Percentiles rank a stretch among this genome's conserved stretches.
Evolutionary conservation across 805 yeast genomes (phyloP).

Genomic region (Lachancea meyersii): DNA sequence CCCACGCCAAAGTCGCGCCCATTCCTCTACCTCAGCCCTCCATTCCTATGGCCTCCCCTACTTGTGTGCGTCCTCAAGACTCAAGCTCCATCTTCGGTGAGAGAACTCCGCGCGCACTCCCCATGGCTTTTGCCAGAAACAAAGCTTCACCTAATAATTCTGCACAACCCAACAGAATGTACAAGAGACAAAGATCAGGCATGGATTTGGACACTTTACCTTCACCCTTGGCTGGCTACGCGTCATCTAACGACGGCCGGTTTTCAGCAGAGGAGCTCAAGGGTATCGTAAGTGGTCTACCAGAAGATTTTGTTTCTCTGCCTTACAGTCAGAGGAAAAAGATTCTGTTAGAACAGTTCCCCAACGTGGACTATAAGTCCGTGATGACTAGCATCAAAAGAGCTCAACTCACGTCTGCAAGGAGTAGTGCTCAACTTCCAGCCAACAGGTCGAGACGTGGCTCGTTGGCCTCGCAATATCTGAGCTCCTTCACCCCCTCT

Average conservation of each 20-base stretch:
- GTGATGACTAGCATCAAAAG: slow-evolving; percentile 29
- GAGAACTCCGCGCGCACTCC: neutral
- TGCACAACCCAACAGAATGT: neutral
- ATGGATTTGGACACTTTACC: slow-evolving; percentile 1
- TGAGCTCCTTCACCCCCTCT: slow-evolving; percentile 32
- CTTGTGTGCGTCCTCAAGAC: neutral
- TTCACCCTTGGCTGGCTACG: slow-evolving; percentile 5
- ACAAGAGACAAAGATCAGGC: slow-evolving; percentile 7
- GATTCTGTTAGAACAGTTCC: slow-evolving; percentile 32
- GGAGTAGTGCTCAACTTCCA: slow-evolving; percentile 22
- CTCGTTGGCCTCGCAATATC: slow-evolving; percentile 31
- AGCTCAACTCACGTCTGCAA: slow-evolving; percentile 20
- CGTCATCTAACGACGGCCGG: slow-evolving; percentile 3
- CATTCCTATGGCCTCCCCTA: neutral
- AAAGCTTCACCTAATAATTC: slow-evolving; percentile 1
- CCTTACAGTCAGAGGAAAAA: slow-evolving; percentile 59
- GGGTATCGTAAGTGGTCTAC: slow-evolving; percentile 35
- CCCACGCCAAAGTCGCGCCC: slow-evolving; percentile 12
- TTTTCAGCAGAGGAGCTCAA: slow-evolving; percentile 26
- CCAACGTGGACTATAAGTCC: slow-evolving; percentile 33
- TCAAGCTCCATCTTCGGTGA: neutral
- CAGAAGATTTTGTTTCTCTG: slow-evolving; percentile 46
- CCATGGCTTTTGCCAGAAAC: neutral
- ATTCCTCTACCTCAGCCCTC: slow-evolving; percentile 10
- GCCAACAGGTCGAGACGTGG: slow-evolving; percentile 23